Base-by-base conservation (phyloP, 768 basidiomycete genomes). In the Lactarius akahatsu region DNA sequence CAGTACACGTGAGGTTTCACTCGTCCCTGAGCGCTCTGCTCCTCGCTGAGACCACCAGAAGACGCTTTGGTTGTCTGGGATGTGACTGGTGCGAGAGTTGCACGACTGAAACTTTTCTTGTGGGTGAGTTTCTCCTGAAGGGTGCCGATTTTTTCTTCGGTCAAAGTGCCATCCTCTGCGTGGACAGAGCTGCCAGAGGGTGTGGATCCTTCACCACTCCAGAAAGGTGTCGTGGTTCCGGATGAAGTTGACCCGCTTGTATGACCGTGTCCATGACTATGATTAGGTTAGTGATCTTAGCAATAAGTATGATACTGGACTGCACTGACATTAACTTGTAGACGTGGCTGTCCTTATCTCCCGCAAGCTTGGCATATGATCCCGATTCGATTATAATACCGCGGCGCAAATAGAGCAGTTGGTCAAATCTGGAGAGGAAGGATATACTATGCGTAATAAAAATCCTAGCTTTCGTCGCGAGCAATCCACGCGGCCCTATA, bases 401-500 rank as follows among this genome's bases (percentile, higher is more conserved):
- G 28, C 87, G 85, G 23, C 92, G 88, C 45, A 97, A 77, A 76
- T 87, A 93, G 58, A 83, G 75, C 18, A 96, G 78, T 56, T 87
- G 81, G 72, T 95, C 90, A 61, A 92, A 91, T 63, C 91, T 80
- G 57, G 83, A 82, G 43, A 95, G 80, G 73, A 91, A 95, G n/a
- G 92, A 83, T 61, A 96, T 86, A 64, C 87, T 88, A 75, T 96
- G 95, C 50, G 94, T 96, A 59, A 94, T 91, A 4, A 96, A 77
- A 61, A 96, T 82, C 36, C 94, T 82, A 11, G 93, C 93, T 76
- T 96, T 96, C 18, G 85, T 83, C 9, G 90, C 84, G 40, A 96
- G 85, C 1, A 96, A 72, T 62, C 94, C 94, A 66, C 86, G 79
- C 2, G 94, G 93, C 2, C 94, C 94, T 63, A 96, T 89, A 47